phyloP scores from a whole-genome alignment of 75 land plant species.

The Pseudotsuga menziesii region DNA sequence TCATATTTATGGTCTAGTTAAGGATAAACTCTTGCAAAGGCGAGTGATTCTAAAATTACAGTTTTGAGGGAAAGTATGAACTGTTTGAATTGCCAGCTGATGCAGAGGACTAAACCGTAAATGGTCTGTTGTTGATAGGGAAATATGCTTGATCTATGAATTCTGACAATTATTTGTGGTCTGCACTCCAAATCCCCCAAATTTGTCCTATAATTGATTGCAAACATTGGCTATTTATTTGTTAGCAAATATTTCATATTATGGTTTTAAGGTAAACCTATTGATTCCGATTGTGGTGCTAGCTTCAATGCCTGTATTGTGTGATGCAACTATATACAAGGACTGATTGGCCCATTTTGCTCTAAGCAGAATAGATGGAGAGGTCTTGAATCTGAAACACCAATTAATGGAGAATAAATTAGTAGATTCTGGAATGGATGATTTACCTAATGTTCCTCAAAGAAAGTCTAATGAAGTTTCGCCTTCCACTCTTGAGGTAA shows the following conservation, averaged over 20 bases:
- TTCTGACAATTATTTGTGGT: not conserved
- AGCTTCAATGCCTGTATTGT: not conserved
- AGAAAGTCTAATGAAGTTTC: not conserved
- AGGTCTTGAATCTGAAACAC: slow-evolving; percentile 5
- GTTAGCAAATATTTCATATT: not conserved
- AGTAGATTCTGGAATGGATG: not conserved
- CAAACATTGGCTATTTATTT: not conserved
- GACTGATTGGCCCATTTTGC: not conserved
- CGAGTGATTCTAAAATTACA: not conserved
- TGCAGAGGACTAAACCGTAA: not conserved
- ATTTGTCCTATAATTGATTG: not conserved
- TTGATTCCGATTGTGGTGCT: not conserved
- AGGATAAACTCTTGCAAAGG: too few species aligned
- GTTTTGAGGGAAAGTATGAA: not conserved
- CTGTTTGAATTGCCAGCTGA: not conserved
- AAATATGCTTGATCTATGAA: not conserved
- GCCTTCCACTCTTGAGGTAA: not conserved
- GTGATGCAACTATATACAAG: not conserved
- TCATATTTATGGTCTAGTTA: too few species aligned
- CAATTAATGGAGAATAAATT: not conserved
- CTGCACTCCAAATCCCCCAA: too few species aligned
- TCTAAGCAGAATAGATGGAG: slow-evolving; percentile 7
- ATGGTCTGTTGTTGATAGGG: not conserved
- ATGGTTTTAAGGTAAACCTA: not conserved
- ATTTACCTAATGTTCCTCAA: not conserved